phyloP scores from a whole-genome alignment of 2,329 filamentous ascomycete genomes.

The Hymenoscyphus fructigenus region DNA sequence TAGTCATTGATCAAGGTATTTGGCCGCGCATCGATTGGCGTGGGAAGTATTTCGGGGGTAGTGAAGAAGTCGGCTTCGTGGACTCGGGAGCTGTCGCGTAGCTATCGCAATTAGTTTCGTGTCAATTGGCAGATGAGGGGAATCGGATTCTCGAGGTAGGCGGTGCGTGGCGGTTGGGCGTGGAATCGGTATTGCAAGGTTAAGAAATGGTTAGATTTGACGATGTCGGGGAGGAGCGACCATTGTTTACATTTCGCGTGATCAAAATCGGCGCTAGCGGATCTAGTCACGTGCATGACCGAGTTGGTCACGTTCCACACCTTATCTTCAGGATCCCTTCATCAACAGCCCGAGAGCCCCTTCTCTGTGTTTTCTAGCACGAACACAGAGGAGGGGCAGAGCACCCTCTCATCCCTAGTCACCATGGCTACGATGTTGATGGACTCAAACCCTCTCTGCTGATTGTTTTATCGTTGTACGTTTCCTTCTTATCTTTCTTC shows the following conservation, averaged over 20 bases:
- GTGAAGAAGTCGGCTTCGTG: conserved; percentile 13
- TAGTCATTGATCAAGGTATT: conserved; percentile 61
- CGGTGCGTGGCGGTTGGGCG: background rate
- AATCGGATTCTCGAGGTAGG: background rate
- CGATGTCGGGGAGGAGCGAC: conserved; percentile 16
- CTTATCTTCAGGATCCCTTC: background rate
- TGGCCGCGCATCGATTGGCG: conserved; percentile 31
- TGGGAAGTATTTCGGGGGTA: conserved; percentile 13
- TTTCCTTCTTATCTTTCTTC: too few relatives aligned
- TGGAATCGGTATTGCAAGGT: conserved; percentile 9
- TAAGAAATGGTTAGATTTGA: conserved; percentile 21
- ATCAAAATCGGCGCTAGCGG: background rate
- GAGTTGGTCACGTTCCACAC: background rate
- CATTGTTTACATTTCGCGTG: conserved; percentile 27
- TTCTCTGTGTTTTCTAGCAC: background rate
- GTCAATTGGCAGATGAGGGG: conserved; percentile 26
- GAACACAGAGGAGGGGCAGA: too few relatives aligned
- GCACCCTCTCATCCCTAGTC: too few relatives aligned
- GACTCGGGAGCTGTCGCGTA: conserved; percentile 18
- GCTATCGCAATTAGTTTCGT: conserved; percentile 22
- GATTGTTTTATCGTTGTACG: background rate
- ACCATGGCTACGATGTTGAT: background rate
- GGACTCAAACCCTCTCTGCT: background rate
- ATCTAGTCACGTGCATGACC: background rate
- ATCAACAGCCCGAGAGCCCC: background rate